Evolutionary conservation across 2,329 filamentous ascomycete genomes (phyloP).

Genomic region (Drechslera avenae): DNA sequence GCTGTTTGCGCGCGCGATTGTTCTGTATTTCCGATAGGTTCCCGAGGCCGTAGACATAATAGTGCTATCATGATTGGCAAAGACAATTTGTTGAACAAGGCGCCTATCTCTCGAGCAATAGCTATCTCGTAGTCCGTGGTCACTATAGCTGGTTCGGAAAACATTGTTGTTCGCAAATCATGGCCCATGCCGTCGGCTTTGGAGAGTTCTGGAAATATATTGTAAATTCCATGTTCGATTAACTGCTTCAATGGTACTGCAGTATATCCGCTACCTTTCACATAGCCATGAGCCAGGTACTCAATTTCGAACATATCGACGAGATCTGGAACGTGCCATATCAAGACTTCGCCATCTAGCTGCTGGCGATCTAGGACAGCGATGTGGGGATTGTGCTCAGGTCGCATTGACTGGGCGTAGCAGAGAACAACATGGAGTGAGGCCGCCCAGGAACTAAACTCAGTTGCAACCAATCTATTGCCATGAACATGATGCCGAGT

Average conservation of each 20-base stretch:
- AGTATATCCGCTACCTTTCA: not conserved
- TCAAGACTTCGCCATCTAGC: not conserved
- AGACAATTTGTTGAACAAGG: not conserved
- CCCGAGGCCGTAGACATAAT: not conserved
- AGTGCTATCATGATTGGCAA: not conserved
- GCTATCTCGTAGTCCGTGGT: not conserved
- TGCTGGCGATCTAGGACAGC: not conserved
- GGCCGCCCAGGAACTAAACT: not conserved
- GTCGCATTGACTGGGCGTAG: not conserved
- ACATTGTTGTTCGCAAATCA: not conserved
- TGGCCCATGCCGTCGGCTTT: not conserved
- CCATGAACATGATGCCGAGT: not conserved
- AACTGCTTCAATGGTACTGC: not conserved
- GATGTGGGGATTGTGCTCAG: not conserved
- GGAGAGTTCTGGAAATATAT: not conserved
- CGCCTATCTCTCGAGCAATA: not conserved
- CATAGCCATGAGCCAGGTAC: not conserved
- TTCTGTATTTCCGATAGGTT: not conserved
- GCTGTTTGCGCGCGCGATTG: not conserved
- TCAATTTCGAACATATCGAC: not conserved
- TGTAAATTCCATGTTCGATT: not conserved
- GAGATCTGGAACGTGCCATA: not conserved
- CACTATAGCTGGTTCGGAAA: not conserved
- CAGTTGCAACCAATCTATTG: not conserved
- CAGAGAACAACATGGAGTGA: not conserved